These are phyloP conservation scores for Dactylis glomerata DNA, from an alignment of 176 grass and related monocot species.

Conservation along the genomic window DNA sequence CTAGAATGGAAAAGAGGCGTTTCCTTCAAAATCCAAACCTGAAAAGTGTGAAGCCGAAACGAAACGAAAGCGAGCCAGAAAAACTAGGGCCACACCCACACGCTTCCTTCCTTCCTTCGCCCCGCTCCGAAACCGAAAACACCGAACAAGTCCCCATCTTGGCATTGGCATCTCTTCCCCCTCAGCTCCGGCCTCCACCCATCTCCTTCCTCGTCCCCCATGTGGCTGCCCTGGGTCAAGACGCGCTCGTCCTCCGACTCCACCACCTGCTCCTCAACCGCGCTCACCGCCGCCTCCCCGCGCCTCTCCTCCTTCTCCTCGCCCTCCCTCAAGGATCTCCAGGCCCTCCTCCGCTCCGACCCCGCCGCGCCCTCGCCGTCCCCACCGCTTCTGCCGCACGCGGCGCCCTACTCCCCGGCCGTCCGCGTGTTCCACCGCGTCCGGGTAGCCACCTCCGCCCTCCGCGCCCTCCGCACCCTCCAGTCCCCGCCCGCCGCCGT, in stretches of 20 bases:
- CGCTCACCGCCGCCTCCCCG: conserved; percentile 36
- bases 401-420: conserved; percentile 22
- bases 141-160: conserved; percentile 33
- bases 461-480: conserved; percentile 49
- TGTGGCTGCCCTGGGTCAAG: conserved; percentile 74
- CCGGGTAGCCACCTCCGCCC: conserved; percentile 46
- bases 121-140: conserved; percentile 29
- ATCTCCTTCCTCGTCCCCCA: conserved; percentile 26
- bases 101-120: background rate
- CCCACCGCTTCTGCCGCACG: background rate
- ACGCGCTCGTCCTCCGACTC: conserved; percentile 38
- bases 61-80: conserved; percentile 17
- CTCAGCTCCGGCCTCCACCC: conserved; percentile 11
- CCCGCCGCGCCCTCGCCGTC: background rate
- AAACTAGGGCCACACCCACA: background rate
- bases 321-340: conserved; percentile 66
- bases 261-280: conserved; percentile 16
- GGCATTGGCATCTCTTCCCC: background rate
- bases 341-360: conserved; percentile 49
- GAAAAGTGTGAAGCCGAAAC: background rate
- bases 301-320: conserved; percentile 53
- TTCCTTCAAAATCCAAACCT: conserved; percentile 30
- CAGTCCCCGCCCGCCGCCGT: conserved; percentile 15
- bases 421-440: conserved; percentile 57
- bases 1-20: background rate